These are phyloP conservation scores for Elongisporangium anandrum DNA, from an alignment of 352 stramenopile species.

Conservation along the genomic window DNA sequence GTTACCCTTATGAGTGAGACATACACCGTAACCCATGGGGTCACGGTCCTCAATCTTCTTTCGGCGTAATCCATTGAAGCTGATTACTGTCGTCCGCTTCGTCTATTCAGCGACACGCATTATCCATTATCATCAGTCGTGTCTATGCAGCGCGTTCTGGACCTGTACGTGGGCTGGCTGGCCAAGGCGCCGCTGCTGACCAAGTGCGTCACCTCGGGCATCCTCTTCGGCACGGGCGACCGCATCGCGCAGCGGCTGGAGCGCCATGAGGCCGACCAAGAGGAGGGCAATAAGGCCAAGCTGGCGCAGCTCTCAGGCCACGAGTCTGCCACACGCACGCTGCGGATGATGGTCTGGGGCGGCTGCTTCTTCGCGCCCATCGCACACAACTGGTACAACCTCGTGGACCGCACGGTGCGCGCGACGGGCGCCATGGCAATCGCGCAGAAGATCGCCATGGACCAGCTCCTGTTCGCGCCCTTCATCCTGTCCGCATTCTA, in stretches of 20 bases:
- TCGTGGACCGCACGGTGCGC: conserved; percentile 59
- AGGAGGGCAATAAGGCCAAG: conserved; percentile 7
- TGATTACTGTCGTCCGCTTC: too few relatives aligned
- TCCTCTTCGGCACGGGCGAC: conserved; percentile 68
- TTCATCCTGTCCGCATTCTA: conserved; percentile 36
- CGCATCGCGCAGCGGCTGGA: conserved; percentile 53
- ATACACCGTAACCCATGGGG: too few relatives aligned
- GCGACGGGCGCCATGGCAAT: conserved; percentile 20
- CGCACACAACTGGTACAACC: conserved; percentile 89
- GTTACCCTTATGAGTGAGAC: too few relatives aligned
- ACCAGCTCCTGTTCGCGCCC: conserved; percentile 42
- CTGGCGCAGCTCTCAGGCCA: background rate
- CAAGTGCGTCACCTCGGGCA: conserved; percentile 61
- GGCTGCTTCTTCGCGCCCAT: conserved; percentile 79
- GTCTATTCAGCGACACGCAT: too few relatives aligned
- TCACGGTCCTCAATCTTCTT: too few relatives aligned
- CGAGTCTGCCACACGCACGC: conserved; percentile 23
- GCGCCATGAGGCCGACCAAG: conserved; percentile 4
- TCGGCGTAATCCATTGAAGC: too few relatives aligned
- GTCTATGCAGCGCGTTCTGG: conserved; percentile 35
- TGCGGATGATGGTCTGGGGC: conserved; percentile 85
- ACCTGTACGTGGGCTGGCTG: conserved; percentile 54
- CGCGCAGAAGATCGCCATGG: conserved; percentile 33
- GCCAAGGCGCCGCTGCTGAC: conserved; percentile 48
- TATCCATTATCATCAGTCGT: too few relatives aligned